A percentile compares a stretch with the other conserved stretches of the same genome.
Conservation (phyloP, 2,329 filamentous ascomycete species). For the Colletotrichum sp. region DNA sequence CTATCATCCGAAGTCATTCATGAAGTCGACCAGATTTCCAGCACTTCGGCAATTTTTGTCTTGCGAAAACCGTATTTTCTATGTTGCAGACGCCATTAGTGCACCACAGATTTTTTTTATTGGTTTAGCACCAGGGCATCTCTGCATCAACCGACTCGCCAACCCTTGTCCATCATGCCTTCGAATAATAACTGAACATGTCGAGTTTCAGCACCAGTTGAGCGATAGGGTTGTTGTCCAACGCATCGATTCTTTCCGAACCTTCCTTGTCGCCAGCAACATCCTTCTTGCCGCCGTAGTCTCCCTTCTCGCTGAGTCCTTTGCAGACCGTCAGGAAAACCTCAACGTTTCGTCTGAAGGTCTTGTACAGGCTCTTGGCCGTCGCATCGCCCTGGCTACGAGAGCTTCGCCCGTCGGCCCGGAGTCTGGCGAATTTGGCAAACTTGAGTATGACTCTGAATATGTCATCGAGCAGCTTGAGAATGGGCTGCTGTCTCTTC, state of each 20-base stretch:
- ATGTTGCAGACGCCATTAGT: background rate
- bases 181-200: slow-evolving; percentile 70
- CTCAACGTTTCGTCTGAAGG: slow-evolving; percentile 74
- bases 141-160: background rate
- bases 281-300: slow-evolving; percentile 41
- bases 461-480: slow-evolving; percentile 77
- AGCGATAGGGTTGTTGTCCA: slow-evolving; percentile 66
- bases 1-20: background rate
- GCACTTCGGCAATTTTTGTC: background rate
- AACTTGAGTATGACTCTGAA: slow-evolving; percentile 77
- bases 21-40: background rate
- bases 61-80: background rate
- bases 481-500: slow-evolving; percentile 75
- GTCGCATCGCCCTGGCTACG: slow-evolving; percentile 30
- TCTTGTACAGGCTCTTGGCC: slow-evolving; percentile 57
- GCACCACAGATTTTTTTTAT: background rate
- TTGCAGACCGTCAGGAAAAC: slow-evolving; percentile 78
- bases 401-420: slow-evolving; percentile 39
- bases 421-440: slow-evolving; percentile 55
- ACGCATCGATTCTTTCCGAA: slow-evolving; percentile 32
- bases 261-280: slow-evolving; percentile 31
- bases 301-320: slow-evolving; percentile 69
- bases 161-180: slow-evolving; percentile 1
- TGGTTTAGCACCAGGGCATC: background rate
- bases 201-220: slow-evolving; percentile 74